Evolutionary conservation across 2,329 filamentous ascomycete genomes (phyloP).

Genomic region (Pseudogymnoascus pannorum): DNA sequence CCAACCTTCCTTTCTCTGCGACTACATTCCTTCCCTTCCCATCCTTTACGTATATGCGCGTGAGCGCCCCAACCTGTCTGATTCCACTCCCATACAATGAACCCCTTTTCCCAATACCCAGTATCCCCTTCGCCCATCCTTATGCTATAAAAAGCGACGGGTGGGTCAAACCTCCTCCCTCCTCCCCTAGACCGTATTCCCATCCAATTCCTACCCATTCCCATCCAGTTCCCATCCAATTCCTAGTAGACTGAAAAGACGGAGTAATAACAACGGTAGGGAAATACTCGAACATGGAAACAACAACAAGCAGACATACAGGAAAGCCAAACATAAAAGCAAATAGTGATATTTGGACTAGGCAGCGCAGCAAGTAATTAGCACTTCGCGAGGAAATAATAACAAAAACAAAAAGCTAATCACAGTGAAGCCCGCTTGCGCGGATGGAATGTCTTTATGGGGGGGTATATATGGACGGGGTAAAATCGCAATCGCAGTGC

Average conservation of each 20-base stretch:
- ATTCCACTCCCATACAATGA: not conserved
- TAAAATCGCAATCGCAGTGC: not conserved
- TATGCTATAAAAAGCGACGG: not conserved
- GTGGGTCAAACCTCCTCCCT: not conserved
- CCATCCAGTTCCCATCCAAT: not conserved
- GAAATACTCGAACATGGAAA: not conserved
- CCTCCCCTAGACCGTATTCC: not conserved
- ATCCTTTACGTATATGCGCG: not conserved
- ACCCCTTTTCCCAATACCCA: not conserved
- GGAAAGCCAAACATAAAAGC: not conserved
- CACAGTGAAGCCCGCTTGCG: conserved; percentile 4
- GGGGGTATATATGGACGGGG: not conserved
- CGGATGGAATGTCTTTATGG: conserved; percentile 6
- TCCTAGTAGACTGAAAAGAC: not conserved
- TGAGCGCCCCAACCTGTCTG: not conserved
- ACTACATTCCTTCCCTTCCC: not conserved
- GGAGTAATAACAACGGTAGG: not conserved
- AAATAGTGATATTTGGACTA: not conserved
- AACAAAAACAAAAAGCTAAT: not conserved
- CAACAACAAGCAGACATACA: not conserved
- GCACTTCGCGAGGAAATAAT: not conserved
- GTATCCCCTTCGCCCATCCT: not conserved
- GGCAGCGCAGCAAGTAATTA: not conserved
- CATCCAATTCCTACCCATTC: too few species aligned
- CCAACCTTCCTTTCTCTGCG: not conserved